Percentiles rank a stretch among this genome's conserved stretches.
Evolutionary conservation across 78 protist genomes (phyloP).

Genomic region (Dictyostelium purpureum): DNA sequence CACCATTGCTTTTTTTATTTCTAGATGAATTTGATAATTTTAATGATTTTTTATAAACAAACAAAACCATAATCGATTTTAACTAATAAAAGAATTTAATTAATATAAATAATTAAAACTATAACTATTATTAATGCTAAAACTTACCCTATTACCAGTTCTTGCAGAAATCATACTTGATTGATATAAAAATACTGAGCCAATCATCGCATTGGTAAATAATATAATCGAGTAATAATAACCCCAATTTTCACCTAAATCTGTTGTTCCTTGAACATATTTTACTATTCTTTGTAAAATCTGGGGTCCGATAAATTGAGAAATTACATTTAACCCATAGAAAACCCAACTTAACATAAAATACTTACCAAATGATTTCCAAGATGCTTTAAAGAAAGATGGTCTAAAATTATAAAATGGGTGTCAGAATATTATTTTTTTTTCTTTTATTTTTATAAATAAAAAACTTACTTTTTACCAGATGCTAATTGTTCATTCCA

Average conservation of each 20-base stretch:
- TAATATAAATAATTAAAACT: not conserved
- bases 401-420: not conserved
- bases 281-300: not conserved
- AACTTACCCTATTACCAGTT: conserved; percentile 55
- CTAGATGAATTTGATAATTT: conserved; percentile 23
- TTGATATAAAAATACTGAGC: conserved; percentile 38
- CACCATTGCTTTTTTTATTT: conserved; percentile 74
- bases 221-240: conserved; percentile 25
- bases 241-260: not conserved
- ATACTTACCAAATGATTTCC: conserved; percentile 29
- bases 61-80: conserved; percentile 25
- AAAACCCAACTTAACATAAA: not conserved
- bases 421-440: not conserved
- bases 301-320: conserved; percentile 38
- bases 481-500: conserved; percentile 23
- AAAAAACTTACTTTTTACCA: not conserved
- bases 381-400: conserved; percentile 2
- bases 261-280: not conserved
- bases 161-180: conserved; percentile 46
- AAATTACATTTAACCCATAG: not conserved
- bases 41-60: conserved; percentile 40
- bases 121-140: not conserved
- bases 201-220: conserved; percentile 11
- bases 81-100: not conserved
- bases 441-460: not conserved